Conservation (phyloP, 2,329 filamentous ascomycete species). For the Penicillium corylophilum region DNA sequence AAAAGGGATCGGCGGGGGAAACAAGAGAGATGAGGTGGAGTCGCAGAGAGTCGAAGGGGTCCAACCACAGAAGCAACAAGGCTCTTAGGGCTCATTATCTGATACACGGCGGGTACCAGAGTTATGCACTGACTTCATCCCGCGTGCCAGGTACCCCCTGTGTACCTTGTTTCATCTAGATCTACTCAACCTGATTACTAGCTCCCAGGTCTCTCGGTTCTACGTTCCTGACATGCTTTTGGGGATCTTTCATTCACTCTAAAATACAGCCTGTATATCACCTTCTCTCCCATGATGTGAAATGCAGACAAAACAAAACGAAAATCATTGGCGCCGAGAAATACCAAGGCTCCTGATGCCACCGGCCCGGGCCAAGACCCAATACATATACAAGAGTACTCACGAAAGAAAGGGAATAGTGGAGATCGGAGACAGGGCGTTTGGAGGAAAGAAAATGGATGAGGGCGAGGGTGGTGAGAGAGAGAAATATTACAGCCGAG, state of each 20-base stretch:
- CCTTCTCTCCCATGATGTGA: not conserved
- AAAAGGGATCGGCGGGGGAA: slow-evolving; percentile 18
- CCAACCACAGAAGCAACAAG: not conserved
- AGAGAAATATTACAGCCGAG: slow-evolving; percentile 15
- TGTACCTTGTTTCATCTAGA: not conserved
- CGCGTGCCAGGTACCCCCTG: not conserved
- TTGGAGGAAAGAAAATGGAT: slow-evolving; percentile 7
- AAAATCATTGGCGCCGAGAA: slow-evolving; percentile 31
- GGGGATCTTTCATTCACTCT: slow-evolving; percentile 17
- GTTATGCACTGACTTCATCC: not conserved
- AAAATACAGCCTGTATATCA: slow-evolving; percentile 19
- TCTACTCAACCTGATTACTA: no score
- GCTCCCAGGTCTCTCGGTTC: no score
- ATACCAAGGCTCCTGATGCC: slow-evolving; percentile 30
- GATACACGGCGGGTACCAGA: not conserved
- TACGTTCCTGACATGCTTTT: no score
- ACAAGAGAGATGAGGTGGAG: not conserved
- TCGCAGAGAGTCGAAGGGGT: not conserved
- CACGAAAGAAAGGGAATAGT: slow-evolving; percentile 21
- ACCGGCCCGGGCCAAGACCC: slow-evolving; percentile 26
- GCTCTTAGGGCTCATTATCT: not conserved
- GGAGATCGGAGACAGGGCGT: slow-evolving; percentile 23
- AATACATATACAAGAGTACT: slow-evolving; percentile 36
- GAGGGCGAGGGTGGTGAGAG: slow-evolving; percentile 16
- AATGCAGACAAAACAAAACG: slow-evolving; percentile 3